Evolutionary conservation across 2,329 filamentous ascomycete species (phyloP), one percentile per base, ranked within the genome.

Genomic region (Arachnomyces sp.): DNA sequence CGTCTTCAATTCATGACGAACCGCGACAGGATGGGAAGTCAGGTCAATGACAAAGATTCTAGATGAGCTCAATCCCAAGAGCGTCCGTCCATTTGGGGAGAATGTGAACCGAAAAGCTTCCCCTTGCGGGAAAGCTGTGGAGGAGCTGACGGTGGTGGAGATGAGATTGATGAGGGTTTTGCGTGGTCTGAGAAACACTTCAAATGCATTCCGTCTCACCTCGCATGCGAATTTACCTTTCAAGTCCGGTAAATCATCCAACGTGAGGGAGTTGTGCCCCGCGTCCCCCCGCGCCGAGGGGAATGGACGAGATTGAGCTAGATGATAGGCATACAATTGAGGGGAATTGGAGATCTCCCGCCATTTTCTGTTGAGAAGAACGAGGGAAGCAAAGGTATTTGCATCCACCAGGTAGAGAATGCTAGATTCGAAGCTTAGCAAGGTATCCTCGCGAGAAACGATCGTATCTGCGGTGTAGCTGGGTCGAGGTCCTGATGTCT

Each of bases 31-130:
- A 29, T 76, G 62, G 1, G 69, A 69, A 15, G 74, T 72, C 3
- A 84, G 69, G 56, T 90, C 81, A 38, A 94, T 67, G 28, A 93
- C 76, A 52, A 89, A 83, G 48, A 94, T 84, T 42, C 87, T 74
- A 9, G 86, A 89, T 29, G 87, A 93, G 60, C 86, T 93, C 59
- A 88, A 84, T 38, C 84, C 86, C 31, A 93, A 73, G 20, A 93
- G 65, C 50, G 81, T 77, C 49, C 82, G 79, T 2, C 85, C 86
- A 39, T 74, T 77, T 4, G 84, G 79, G 2, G 87, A 93, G 43
- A 86, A 77, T 46, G 76, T 79, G 60, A 93, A 94, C 40, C 86
- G 83, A 66, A 94, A 85, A 34, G 85, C 85, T 60, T 94, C 87
- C 25, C 85, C 84, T 28, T 83, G 82, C 1, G 86, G 87, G 46